phyloP scores from a whole-genome alignment of 805 yeast species.

The Komagataella ulmi region DNA sequence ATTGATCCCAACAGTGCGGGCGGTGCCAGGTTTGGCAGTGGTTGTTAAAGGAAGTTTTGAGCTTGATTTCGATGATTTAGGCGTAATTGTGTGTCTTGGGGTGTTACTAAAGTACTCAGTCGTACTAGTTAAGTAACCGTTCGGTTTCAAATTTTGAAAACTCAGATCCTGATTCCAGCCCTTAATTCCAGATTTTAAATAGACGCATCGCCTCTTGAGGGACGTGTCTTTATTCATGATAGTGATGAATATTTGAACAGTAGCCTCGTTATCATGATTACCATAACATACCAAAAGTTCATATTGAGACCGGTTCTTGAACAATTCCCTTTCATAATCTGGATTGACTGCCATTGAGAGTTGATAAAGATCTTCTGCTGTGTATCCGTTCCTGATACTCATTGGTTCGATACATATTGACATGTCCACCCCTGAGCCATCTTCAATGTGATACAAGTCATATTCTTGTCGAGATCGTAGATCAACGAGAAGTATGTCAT shows the following conservation, averaged over 20 bases:
- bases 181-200: constrained; percentile 52
- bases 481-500: constrained; percentile 51
- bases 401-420: constrained; percentile 70
- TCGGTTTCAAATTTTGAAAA: background rate
- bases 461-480: constrained; percentile 49
- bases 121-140: background rate
- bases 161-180: constrained; percentile 33
- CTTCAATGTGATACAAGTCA: constrained; percentile 45
- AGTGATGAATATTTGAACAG: constrained; percentile 18
- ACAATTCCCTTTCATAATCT: constrained; percentile 36
- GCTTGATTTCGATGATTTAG: background rate
- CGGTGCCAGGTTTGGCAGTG: constrained; percentile 11
- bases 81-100: constrained; percentile 6
- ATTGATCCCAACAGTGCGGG: constrained; percentile 50
- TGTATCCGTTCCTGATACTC: constrained; percentile 31
- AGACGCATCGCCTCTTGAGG: constrained; percentile 26
- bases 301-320: constrained; percentile 37
- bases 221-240: constrained; percentile 23
- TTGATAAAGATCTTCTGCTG: constrained; percentile 56
- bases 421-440: constrained; percentile 23
- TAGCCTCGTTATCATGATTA: constrained; percentile 16
- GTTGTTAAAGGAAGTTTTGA: background rate
- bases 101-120: constrained; percentile 1
- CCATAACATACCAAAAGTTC: constrained; percentile 57
- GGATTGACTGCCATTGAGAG: constrained; percentile 45